Percentiles rank a stretch among this genome's conserved stretches.
phyloP scores from a whole-genome alignment of 108 stramenopile species.

The Epipyxis sp. region DNA sequence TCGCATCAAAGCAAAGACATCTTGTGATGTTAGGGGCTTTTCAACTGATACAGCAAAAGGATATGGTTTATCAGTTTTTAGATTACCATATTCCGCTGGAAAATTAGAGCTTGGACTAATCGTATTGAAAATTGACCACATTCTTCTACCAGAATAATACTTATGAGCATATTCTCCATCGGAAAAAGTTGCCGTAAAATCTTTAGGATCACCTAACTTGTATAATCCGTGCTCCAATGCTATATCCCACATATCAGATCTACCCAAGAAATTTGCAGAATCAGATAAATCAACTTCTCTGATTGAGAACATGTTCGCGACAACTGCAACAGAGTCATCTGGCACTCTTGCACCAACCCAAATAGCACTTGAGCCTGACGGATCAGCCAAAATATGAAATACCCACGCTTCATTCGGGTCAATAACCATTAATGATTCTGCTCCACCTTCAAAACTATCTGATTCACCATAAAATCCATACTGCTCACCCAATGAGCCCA shows the following conservation, averaged over 20 bases:
- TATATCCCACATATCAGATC: not conserved
- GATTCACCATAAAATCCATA: slow-evolving; percentile 23
- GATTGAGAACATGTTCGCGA: slow-evolving; percentile 10
- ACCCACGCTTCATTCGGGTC: slow-evolving; percentile 12
- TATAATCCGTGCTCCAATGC: not conserved
- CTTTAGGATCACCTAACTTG: not conserved
- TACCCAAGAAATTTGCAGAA: not conserved
- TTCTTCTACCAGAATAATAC: not conserved
- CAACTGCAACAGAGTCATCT: slow-evolving; percentile 1
- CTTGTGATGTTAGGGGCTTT: not conserved
- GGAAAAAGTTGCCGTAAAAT: slow-evolving; percentile 9
- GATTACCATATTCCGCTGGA: not conserved
- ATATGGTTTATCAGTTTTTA: not conserved
- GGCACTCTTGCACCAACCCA: slow-evolving; percentile 11
- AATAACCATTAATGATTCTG: not conserved
- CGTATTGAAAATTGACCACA: not conserved
- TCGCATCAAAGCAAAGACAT: slow-evolving; percentile 7
- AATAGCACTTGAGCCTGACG: not conserved
- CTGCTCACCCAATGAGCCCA: slow-evolving; percentile 18
- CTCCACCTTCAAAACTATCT: not conserved
- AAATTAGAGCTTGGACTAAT: not conserved
- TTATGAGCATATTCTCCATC: not conserved
- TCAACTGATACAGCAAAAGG: not conserved
- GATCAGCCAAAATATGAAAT: slow-evolving; percentile 18
- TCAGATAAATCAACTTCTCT: not conserved